These are phyloP conservation scores for Argentina anserina DNA, from an alignment of 306 rosid species.

Conservation along the genomic window DNA sequence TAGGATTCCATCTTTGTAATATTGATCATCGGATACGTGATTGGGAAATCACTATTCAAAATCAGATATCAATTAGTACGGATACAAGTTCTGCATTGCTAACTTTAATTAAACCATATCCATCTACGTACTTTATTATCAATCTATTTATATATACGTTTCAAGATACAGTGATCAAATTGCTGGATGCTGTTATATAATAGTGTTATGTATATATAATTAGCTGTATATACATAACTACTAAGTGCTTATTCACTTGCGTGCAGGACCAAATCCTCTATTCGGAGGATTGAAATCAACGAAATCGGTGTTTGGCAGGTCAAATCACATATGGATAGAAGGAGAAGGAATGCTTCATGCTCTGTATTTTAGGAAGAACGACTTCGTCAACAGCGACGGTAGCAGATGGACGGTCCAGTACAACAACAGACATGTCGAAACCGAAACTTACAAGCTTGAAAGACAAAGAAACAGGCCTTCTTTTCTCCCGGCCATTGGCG, in stretches of 20 bases:
- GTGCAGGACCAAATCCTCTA: conserved; percentile 67
- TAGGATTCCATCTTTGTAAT: not conserved
- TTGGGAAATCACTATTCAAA: not conserved
- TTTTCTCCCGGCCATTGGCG: conserved; percentile 56
- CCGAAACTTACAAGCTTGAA: conserved; percentile 52
- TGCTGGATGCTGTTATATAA: not conserved
- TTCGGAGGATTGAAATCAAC: conserved; percentile 71
- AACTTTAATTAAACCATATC: no score
- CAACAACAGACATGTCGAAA: conserved; percentile 61
- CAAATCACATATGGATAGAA: conserved; percentile 64
- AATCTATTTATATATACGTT: no score
- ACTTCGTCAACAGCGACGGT: not conserved
- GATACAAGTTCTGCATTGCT: no score
- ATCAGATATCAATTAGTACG: no score
- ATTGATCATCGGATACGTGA: not conserved
- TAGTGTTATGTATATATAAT: not conserved
- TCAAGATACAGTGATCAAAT: no score
- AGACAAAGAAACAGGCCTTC: conserved; percentile 47
- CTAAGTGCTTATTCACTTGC: not conserved
- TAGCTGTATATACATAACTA: not conserved
- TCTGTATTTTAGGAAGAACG: conserved; percentile 35
- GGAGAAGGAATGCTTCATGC: conserved; percentile 92
- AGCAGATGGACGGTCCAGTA: conserved; percentile 39
- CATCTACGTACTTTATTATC: no score
- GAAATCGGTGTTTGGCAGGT: conserved; percentile 52